Base-by-base conservation (phyloP, 2,329 filamentous ascomycete species). In the Venturiaceae sp. region DNA sequence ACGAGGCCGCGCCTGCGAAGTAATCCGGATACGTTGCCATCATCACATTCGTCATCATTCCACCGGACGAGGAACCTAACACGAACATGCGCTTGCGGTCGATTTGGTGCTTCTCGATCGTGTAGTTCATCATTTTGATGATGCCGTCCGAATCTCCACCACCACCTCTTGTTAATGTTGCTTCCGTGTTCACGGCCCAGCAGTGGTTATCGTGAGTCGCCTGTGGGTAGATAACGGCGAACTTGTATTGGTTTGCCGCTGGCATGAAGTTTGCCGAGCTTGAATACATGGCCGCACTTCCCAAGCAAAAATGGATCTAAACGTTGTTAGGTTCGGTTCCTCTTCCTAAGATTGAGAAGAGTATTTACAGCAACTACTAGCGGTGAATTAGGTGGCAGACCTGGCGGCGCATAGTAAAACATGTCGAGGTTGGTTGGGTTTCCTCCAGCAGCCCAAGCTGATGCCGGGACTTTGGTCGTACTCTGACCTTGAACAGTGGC, bases 141-240 rank as follows among this genome's bases (percentile, higher is more conserved):
- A 83, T 79, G 0, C 72, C 71, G 47, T 76, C 73, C 58, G 72
- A 77, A 66, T 83, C 77, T 2, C 78, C 77, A 26, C 80, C 80
- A 6, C 77, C 80, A 58, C 77, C 71, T 63, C 80, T 79, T 5
- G 73, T 79, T 5, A 83, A 71, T 0, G 79, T 71, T 19, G 71
- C 74, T n/a, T 71, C 70, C 2, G 76, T 80, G 6, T 77, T 77
- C 3, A 82, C 77, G 57, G 82, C 80, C 79, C 80, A 82, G 69
- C 80, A 83, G 37, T 67, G 66, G 62, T 77, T 75, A 0, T 76
- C 75, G 44, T 58, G 39, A 9, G 41, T 34, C 3, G 75, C 75
- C 61, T 75, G 69, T 2, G 79, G 78, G 66, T 78, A 82, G 62
- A 83, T 77, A 58, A 81, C 76, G 53, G 83, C 81, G 65, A 78